Conservation (phyloP, 495 filamentous ascomycete species). For the Neurospora sp. region DNA sequence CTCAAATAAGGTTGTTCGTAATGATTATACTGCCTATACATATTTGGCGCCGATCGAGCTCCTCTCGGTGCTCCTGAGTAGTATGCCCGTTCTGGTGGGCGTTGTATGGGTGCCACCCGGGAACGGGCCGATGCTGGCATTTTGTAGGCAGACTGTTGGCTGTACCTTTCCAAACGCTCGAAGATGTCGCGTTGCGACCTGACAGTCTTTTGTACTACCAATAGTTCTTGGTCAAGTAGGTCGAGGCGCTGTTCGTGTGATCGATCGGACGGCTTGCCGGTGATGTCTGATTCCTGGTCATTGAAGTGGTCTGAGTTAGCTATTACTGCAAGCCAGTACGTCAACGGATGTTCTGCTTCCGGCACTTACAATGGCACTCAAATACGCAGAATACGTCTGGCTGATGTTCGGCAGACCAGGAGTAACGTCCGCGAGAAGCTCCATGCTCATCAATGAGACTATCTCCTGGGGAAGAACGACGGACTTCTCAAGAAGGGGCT, state of each 20-base stretch:
- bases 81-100: background rate
- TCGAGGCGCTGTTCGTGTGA: conserved; percentile 27
- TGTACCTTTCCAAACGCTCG: conserved; percentile 6
- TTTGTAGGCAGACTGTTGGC: conserved; percentile 8
- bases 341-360: background rate
- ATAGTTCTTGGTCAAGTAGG: conserved; percentile 28
- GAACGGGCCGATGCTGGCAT: conserved; percentile 7
- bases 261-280: conserved; percentile 19
- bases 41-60: background rate
- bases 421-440: conserved; percentile 22
- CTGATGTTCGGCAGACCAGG: conserved; percentile 18
- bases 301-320: background rate
- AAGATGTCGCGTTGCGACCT: conserved; percentile 13
- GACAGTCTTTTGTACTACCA: conserved; percentile 22
- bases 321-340: background rate
- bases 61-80: background rate
- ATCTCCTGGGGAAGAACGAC: conserved; percentile 27
- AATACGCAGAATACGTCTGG: conserved; percentile 25
- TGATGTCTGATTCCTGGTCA: conserved; percentile 22
- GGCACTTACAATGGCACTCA: conserved; percentile 19
- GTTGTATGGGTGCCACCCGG: background rate
- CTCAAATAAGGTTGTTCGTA: background rate
- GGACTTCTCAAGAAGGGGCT: conserved; percentile 16
- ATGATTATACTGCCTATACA: background rate
- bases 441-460: conserved; percentile 22